These are phyloP conservation scores for Ophiostoma perfectum DNA, from an alignment of 2,329 filamentous ascomycete species.

Conservation along the genomic window DNA sequence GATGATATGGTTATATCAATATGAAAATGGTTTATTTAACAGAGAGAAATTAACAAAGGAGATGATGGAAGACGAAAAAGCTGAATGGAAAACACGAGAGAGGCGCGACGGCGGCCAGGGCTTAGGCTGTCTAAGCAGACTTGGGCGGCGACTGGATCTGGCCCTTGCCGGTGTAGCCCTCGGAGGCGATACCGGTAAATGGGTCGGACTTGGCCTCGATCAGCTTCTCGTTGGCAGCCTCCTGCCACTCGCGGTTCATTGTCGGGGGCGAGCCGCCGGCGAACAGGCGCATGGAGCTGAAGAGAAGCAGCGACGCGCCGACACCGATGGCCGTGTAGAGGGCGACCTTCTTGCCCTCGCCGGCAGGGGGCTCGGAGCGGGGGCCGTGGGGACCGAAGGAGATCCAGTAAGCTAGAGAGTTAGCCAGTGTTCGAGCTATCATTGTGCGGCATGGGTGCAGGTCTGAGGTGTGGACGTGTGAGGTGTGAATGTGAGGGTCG, in stretches of 20 bases:
- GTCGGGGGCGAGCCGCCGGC: constrained; percentile 70
- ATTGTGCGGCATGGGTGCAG: background rate
- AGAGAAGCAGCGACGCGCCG: constrained; percentile 62
- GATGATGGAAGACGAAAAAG: constrained; percentile 11
- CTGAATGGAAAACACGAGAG: constrained; percentile 3
- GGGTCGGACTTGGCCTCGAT: constrained; percentile 82
- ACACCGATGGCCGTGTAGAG: constrained; percentile 67
- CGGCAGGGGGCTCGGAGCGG: constrained; percentile 74
- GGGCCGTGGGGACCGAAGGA: constrained; percentile 96
- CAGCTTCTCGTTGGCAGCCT: constrained; percentile 88
- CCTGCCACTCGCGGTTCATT: constrained; percentile 97
- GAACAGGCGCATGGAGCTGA: constrained; percentile 64
- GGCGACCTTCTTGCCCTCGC: constrained; percentile 75
- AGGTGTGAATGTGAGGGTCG: background rate
- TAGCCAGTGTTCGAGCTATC: background rate
- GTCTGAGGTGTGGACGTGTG: background rate
- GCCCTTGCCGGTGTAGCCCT: constrained; percentile 72
- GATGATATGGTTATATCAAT: background rate
- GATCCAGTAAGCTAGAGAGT: constrained; percentile 86
- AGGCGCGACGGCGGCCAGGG: background rate
- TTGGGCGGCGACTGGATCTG: constrained; percentile 65
- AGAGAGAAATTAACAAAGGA: constrained; percentile 9
- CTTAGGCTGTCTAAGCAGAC: constrained; percentile 34
- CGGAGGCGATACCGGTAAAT: constrained; percentile 74
- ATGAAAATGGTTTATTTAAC: constrained; percentile 12